Base-by-base conservation (phyloP, 2,329 filamentous ascomycete genomes). In the Rhynchosporium secalis region DNA sequence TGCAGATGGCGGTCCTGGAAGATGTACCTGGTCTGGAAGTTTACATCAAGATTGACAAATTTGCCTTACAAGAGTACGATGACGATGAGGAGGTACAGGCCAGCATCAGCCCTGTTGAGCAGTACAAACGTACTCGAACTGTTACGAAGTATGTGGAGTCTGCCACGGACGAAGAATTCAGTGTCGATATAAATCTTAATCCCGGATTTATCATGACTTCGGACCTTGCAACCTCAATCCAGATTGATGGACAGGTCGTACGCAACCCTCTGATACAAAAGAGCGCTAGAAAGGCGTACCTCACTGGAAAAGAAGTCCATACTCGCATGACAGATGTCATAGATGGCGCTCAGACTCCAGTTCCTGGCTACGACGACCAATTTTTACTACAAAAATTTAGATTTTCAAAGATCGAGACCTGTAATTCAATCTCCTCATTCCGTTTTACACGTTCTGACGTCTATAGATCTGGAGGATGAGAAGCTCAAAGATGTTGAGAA, bases 381-480 rank as follows among this genome's bases (percentile, higher is more conserved):
- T 36, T 36, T 36, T 10, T 36, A 10, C 9, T 10, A 36, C 33
- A 36, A 10, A 36, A 10, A 36, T 36, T 33, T 15, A 51, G 46
- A 20, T 66, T 65, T 36, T 57, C 49, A 4, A 63, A 63, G 38
- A 63, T 66, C n/a, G 52, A 58, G 38, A 61, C 54, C 12, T 48
- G 62, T 64, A 48, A 36, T 36, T 9, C 20, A 31, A 36, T 33
- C 6, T 5, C 6, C n/a, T 47, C n/a, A 2, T 47, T 26, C 45
- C 26, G 26, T 47, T 9, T 47, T 2, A 2, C 3, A 9, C 4
- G 4, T 20, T 13, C 33, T 48, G 13, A 47, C 28, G 29, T 58
- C n/a, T 15, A 15, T 28, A 63, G 61, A 43, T 13, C 40, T 38
- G 10, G 43, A 62, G 33, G 61, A 65, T 46, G 33, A 40, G 5